Base-by-base conservation (phyloP, 163 green algal species). In the Volvox carteri region DNA sequence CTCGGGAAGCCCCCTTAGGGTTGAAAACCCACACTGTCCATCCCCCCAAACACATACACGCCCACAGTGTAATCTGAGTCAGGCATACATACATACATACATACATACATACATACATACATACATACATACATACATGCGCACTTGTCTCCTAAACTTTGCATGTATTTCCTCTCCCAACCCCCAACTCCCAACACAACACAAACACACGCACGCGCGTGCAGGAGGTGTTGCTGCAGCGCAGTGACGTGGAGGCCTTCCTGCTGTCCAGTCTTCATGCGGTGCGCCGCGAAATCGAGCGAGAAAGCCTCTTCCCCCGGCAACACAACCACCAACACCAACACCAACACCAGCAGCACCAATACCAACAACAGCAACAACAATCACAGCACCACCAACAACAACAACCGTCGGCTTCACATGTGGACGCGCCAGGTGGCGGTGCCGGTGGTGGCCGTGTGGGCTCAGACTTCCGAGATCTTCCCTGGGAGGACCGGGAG, bases 221-320 rank as follows among this genome's bases (percentile, higher is more conserved):
- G 23, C 95, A 98, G 60, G 93, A 98, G 90, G 96, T 98, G 42
- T 89, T 98, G 86, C 87, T 96, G 77, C 95, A 99, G 87, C 93
- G 97, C 4, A 93, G 79, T 35, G 96, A 99, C 68, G 95, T 98
- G 72, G 96, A 99, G 92, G 94, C 94, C n/a, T 99, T 99, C 91
- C 93, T 99, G 68, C 93, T 99, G n/a, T 96, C 95, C 28, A 93
- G 86, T 81, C 84, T 98, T 33, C 93, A 96, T 73, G 88, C 94
- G 46, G 95, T 96, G 42, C 62, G 85, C n/a, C 77, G 79, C 41
- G 90, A 92, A 78, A 86, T 92, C 28, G 90, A 91, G 86, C 70
- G 84, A 1, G 89, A 90, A 33, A 92, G 87, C 88, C 56, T 93
- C 30, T 60, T 44, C 6, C 58, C 74, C 33, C 30, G 52, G 25